These are phyloP conservation scores for Eimeria acervulina DNA, from an alignment of 169 alveolate species.

Conservation along the genomic window DNA sequence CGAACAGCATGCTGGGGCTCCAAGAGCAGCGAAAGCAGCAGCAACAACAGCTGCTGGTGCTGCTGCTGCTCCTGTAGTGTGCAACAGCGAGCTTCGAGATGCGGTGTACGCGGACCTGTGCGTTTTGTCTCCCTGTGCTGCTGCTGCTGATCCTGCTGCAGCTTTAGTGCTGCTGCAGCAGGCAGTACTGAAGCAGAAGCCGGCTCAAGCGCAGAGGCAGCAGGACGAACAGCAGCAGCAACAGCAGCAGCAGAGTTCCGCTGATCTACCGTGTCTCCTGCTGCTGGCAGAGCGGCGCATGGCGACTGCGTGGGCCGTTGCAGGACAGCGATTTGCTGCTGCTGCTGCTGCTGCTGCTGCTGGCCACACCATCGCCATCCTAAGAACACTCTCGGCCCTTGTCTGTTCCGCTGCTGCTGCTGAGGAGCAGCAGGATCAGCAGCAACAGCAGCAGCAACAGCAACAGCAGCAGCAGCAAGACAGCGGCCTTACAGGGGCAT, in stretches of 20 bases:
- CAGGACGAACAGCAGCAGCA: not conserved
- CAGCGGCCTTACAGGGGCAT: not conserved
- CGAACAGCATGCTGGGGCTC: not conserved
- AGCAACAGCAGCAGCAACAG: slow-evolving; percentile 30
- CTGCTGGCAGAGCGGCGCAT: slow-evolving; percentile 54
- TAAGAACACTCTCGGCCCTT: not conserved
- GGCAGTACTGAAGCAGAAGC: not conserved
- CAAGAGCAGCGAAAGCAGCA: not conserved
- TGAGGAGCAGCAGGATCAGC: not conserved
- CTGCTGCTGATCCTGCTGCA: not conserved
- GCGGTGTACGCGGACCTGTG: not conserved
- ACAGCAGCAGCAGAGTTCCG: not conserved
- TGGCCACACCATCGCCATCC: not conserved
- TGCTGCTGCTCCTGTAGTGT: slow-evolving; percentile 28
- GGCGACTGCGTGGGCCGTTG: slow-evolving; percentile 19
- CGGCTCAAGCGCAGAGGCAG: not conserved
- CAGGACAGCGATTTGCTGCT: not conserved
- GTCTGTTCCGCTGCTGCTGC: slow-evolving; percentile 2
- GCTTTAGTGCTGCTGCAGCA: not conserved
- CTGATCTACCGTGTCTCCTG: slow-evolving; percentile 20
- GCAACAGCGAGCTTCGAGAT: not conserved
- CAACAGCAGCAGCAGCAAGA: slow-evolving; percentile 13
- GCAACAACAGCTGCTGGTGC: not conserved
- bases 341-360: slow-evolving; percentile 33
- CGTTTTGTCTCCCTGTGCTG: slow-evolving; percentile 12